Evolutionary conservation across 2,329 filamentous ascomycete species (phyloP).

Genomic region (Metarhizium robertsii): DNA sequence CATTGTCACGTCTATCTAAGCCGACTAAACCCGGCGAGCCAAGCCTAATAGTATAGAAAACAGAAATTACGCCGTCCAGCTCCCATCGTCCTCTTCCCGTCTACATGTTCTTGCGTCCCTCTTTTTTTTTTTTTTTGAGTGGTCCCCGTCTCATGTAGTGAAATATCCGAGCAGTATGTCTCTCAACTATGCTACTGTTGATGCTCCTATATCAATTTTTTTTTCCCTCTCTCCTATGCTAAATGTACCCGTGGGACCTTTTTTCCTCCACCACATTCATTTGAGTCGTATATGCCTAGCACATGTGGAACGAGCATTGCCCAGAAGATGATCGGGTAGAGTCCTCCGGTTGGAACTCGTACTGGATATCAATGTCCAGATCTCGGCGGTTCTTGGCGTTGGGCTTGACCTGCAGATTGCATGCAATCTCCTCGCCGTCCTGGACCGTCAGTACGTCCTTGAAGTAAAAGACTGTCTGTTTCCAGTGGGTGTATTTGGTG

Average conservation of each 20-base stretch:
- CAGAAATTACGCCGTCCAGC: background rate
- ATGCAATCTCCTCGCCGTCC: conserved; percentile 69
- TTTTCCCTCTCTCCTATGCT: background rate
- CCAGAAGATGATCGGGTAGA: conserved; percentile 59
- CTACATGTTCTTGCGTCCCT: background rate
- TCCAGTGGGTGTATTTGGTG: conserved; percentile 99
- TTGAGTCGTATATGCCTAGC: conserved; percentile 29
- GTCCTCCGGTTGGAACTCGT: conserved; percentile 72
- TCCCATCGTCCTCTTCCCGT: background rate
- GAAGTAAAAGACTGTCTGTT: conserved; percentile 98
- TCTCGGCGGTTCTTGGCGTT: conserved; percentile 93
- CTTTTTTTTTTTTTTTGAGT: background rate
- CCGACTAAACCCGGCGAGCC: background rate
- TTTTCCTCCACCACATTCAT: background rate
- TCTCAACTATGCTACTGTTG: background rate
- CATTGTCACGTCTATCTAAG: background rate
- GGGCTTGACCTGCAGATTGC: conserved; percentile 70
- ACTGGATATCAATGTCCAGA: conserved; percentile 81
- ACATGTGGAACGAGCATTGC: conserved; percentile 71
- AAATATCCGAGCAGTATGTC: background rate
- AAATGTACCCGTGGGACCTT: too few relatives aligned
- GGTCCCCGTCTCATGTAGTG: background rate
- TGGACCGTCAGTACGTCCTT: conserved; percentile 88
- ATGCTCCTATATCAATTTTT: background rate
- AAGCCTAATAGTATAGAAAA: background rate